phyloP scores from a whole-genome alignment of 2,329 filamentous ascomycete species.

The Chaetomiaceae sp. region DNA sequence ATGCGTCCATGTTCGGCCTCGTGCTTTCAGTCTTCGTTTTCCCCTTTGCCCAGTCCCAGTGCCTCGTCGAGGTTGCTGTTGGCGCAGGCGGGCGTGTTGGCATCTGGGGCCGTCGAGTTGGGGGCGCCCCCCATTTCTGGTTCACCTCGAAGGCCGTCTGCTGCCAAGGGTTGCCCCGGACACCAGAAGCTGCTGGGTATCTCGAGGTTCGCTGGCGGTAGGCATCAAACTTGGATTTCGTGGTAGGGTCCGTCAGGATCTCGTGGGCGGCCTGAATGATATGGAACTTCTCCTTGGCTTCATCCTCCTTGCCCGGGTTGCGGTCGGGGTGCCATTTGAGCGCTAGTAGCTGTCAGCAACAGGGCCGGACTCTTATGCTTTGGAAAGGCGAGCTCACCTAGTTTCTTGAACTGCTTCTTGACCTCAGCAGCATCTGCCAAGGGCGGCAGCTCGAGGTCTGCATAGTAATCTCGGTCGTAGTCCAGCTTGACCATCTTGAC shows the following conservation, averaged over 20 bases:
- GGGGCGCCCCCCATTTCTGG: conserved; percentile 43
- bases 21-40: conserved; percentile 18
- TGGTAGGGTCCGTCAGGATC: conserved; percentile 52
- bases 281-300: conserved; percentile 79
- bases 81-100: conserved; percentile 26
- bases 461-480: conserved; percentile 74
- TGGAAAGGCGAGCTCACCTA: conserved; percentile 51
- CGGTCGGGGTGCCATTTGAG: conserved; percentile 85
- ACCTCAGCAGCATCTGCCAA: conserved; percentile 69
- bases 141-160: conserved; percentile 38
- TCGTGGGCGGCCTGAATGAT: conserved; percentile 84
- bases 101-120: conserved; percentile 24
- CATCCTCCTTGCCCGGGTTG: conserved; percentile 75
- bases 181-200: conserved; percentile 49
- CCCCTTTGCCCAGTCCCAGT: conserved; percentile 22
- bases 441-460: conserved; percentile 68
- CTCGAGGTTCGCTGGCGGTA: conserved; percentile 37
- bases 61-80: conserved; percentile 23
- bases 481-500: conserved; percentile 64
- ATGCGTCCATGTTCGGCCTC: conserved; percentile 23
- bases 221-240: conserved; percentile 51
- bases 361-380: background rate
- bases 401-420: conserved; percentile 80
- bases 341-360: conserved; percentile 44
- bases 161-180: conserved; percentile 55